Conservation (phyloP, 768 basidiomycete species). For the Agaricus subrufescens region DNA sequence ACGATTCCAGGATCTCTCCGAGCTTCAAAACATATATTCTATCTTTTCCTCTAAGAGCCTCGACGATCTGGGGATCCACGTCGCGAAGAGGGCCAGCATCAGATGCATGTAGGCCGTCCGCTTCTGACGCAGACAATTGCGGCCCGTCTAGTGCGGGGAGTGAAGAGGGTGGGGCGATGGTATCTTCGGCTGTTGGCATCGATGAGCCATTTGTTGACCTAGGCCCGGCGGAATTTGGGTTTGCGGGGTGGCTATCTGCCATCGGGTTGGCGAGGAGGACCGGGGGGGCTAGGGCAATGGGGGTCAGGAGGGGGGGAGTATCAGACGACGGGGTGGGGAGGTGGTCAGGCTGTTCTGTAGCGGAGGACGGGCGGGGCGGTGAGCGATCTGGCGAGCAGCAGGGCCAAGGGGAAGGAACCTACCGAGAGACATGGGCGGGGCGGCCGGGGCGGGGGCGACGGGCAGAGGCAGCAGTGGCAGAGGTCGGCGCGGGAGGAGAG, state of each 20-base stretch:
- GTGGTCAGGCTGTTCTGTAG: conserved; percentile 9
- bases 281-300: too few species aligned
- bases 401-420: conserved; percentile 11
- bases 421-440: conserved; percentile 2
- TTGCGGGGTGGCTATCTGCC: conserved; percentile 12
- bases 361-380: conserved; percentile 4
- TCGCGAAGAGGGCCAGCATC: conserved; percentile 26
- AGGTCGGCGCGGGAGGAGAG: conserved; percentile 4
- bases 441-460: neutral
- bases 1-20: conserved; percentile 79
- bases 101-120: conserved; percentile 1
- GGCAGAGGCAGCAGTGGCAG: neutral
- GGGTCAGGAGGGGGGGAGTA: neutral
- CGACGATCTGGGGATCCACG: conserved; percentile 75
- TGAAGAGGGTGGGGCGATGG: conserved; percentile 3
- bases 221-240: neutral
- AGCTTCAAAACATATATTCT: conserved; percentile 83
- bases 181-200: neutral
- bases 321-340: neutral
- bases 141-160: neutral
- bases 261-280: conserved; percentile 2
- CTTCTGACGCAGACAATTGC: neutral
- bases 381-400: conserved; percentile 9
- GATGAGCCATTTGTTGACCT: conserved; percentile 1
- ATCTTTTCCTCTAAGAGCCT: conserved; percentile 86